These are phyloP conservation scores for Penicillium angulare DNA, from an alignment of 495 filamentous ascomycete genomes.

Conservation along the genomic window DNA sequence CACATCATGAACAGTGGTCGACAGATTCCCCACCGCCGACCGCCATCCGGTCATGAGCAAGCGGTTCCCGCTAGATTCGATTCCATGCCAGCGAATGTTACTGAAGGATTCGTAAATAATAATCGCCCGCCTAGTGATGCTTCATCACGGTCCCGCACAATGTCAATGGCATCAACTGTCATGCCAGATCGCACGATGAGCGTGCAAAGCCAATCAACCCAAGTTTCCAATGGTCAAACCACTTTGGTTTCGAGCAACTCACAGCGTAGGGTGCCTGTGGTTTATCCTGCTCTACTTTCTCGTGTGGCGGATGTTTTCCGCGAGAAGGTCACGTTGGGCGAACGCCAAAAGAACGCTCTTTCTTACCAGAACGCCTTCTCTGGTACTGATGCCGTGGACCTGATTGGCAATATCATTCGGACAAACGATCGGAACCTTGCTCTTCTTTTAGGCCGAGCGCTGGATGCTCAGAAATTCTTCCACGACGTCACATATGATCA, in stretches of 20 bases:
- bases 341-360: conserved; percentile 93
- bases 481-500: conserved; percentile 99
- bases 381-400: conserved; percentile 90
- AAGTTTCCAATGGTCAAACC: conserved; percentile 29
- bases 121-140: conserved; percentile 44
- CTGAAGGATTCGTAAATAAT: conserved; percentile 25
- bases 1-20: conserved; percentile 86
- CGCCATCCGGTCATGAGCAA: conserved; percentile 53
- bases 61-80: conserved; percentile 17
- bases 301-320: conserved; percentile 87
- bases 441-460: conserved; percentile 83
- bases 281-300: conserved; percentile 91
- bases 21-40: conserved; percentile 68
- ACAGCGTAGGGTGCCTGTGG: conserved; percentile 66
- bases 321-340: conserved; percentile 75
- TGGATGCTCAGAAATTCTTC: conserved; percentile 99
- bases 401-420: conserved; percentile 91
- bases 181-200: conserved; percentile 52
- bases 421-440: conserved; percentile 95
- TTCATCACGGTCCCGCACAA: conserved; percentile 54
- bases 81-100: conserved; percentile 20
- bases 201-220: conserved; percentile 39
- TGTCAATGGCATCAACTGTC: conserved; percentile 89
- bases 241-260: conserved; percentile 46
- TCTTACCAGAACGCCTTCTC: conserved; percentile 97